Evolutionary conservation across 345 rosid genomes (phyloP).

Genomic region (Trapa bicornis): DNA sequence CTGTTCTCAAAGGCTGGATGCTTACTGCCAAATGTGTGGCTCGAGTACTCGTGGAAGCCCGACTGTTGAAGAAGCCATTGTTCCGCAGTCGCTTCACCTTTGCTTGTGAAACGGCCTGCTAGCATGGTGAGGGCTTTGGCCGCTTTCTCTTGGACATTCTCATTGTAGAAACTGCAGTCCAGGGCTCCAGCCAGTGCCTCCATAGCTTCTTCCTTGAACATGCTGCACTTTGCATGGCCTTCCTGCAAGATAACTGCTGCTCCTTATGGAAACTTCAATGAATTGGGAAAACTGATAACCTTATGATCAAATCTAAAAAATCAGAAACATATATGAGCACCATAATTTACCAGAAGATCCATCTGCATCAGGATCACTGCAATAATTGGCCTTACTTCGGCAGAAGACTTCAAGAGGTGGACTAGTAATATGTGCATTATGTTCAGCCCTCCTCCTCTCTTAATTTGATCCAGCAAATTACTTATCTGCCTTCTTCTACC

Average conservation of each 20-base stretch:
- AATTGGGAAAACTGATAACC: background rate
- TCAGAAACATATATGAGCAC: background rate
- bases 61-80: slow-evolving; percentile 35
- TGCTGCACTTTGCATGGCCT: slow-evolving; percentile 33
- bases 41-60: slow-evolving; percentile 16
- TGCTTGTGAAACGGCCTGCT: slow-evolving; percentile 29
- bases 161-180: slow-evolving; percentile 20
- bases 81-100: slow-evolving; percentile 23
- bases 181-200: slow-evolving; percentile 32
- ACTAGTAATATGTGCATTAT: slow-evolving; percentile 41
- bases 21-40: slow-evolving; percentile 10
- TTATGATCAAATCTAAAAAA: background rate
- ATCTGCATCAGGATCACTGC: slow-evolving; percentile 51
- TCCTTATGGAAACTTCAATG: slow-evolving; percentile 12
- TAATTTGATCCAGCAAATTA: slow-evolving; percentile 24
- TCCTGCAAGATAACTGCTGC: slow-evolving; percentile 36
- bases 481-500: slow-evolving; percentile 32
- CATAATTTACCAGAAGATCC: slow-evolving; percentile 41
- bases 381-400: slow-evolving; percentile 36
- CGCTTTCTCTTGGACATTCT: slow-evolving; percentile 39
- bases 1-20: slow-evolving; percentile 3
- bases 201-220: slow-evolving; percentile 52
- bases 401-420: slow-evolving; percentile 31
- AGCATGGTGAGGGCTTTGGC: slow-evolving; percentile 42
- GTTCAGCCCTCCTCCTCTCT: slow-evolving; percentile 35